phyloP scores from a whole-genome alignment of 768 basidiomycete species.

The Trametes cubensis region DNA sequence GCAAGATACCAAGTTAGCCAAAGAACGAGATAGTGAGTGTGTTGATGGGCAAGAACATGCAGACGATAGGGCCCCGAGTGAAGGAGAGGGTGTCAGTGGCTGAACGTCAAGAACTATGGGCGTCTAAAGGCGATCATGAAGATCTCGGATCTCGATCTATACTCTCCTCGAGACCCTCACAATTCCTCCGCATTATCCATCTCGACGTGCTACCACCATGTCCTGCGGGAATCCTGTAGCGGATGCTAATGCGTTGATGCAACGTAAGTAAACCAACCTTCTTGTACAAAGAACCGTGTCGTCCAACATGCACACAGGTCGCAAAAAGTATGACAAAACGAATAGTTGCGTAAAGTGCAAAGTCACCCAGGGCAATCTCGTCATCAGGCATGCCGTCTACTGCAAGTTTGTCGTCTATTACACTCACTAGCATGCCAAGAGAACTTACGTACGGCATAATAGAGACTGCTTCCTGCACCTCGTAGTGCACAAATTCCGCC shows the following conservation, averaged over 20 bases:
- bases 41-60: neutral
- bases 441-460: constrained; percentile 1
- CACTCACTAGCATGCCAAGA: neutral
- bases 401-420: constrained; percentile 61
- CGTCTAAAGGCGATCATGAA: constrained; percentile 3
- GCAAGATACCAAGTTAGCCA: neutral
- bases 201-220: constrained; percentile 16
- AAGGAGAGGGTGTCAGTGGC: constrained; percentile 4
- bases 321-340: constrained; percentile 67
- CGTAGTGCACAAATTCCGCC: constrained; percentile 63
- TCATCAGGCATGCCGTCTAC: constrained; percentile 80
- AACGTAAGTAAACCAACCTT: constrained; percentile 47
- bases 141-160: constrained; percentile 17
- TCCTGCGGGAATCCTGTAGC: constrained; percentile 64
- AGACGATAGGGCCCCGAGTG: too few relatives aligned
- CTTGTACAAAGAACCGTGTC: neutral
- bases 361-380: constrained; percentile 60
- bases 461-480: constrained; percentile 72
- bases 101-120: constrained; percentile 5
- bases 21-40: neutral
- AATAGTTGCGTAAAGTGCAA: constrained; percentile 79
- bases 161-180: neutral
- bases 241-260: constrained; percentile 67
- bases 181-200: neutral
- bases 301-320: constrained; percentile 43